Percentiles rank a stretch among this genome's conserved stretches.
phyloP scores from a whole-genome alignment of 1,284 basidiomycete genomes.

The Moesziomyces parantarcticus region DNA sequence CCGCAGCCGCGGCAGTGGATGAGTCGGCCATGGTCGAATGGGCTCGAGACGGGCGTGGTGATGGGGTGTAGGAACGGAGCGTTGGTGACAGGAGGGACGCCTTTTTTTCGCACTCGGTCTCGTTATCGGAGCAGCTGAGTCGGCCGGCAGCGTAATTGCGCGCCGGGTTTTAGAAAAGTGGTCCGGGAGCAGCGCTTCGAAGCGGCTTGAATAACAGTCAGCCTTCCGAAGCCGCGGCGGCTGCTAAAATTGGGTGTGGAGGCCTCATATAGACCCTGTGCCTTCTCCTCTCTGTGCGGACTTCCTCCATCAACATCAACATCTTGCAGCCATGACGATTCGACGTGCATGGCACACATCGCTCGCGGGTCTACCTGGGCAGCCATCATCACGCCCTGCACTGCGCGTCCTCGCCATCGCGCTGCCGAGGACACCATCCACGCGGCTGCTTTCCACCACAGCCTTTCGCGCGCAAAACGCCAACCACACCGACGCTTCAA shows the following conservation, averaged over 20 bases:
- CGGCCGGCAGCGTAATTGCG: neutral
- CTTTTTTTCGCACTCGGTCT: too few species aligned
- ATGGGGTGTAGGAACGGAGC: too few species aligned
- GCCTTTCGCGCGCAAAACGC: neutral
- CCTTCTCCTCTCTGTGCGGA: too few species aligned
- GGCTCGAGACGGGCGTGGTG: neutral
- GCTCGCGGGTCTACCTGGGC: constrained; percentile 5
- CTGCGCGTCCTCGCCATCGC: neutral
- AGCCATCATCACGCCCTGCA: neutral
- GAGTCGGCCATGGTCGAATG: constrained; percentile 7
- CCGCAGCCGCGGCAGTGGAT: constrained; percentile 1
- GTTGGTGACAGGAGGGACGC: too few species aligned
- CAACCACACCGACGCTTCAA: neutral
- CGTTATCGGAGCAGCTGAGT: neutral
- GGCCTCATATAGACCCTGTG: neutral
- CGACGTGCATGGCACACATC: neutral
- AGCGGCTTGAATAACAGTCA: too few species aligned
- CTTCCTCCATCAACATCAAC: neutral
- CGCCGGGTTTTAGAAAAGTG: neutral
- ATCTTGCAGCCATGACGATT: neutral
- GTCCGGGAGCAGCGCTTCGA: neutral
- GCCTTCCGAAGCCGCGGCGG: too few species aligned
- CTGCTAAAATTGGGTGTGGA: neutral
- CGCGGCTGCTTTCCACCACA: constrained; percentile 1
- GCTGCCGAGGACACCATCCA: neutral